Evolutionary conservation across 768 basidiomycete genomes (phyloP), one percentile per base, ranked within the genome.

Genomic region (Russula brevipes): DNA sequence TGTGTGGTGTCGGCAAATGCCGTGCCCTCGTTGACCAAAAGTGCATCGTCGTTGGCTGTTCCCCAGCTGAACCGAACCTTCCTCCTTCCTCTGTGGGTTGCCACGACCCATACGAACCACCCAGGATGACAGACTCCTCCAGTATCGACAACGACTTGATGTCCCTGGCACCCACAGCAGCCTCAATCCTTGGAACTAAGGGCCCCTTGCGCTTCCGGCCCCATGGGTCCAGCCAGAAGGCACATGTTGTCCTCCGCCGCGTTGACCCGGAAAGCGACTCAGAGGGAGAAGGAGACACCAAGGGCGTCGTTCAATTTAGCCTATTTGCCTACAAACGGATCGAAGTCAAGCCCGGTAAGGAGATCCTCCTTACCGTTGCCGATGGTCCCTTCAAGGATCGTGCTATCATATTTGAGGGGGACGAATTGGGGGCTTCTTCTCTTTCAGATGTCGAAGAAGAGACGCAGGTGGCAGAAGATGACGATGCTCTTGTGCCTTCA

Each of bases 311-410:
- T 44, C 82, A 80, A 71, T 89, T 86, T 70, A 82, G 79, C 70
- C 75, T 89, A 12, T 85, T 86, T 70, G 85, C 87, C 4, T 80
- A 81, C 68, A 89, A 89, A 76, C 76, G 83, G 64, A 84, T 89
- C 71, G 84, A 84, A 70, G 81, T 87, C 68, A 86, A 81, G 70
- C 83, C 86, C 12, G 87, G 87, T 61, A 86, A 86, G 73, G 85
- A 86, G 74, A 82, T 89, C 56, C 77, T 87, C 52, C 78, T 89
- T 58, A 79, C 85, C 6, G 76, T 88, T 33, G 79, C 76, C 35
- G 80, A 85, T 66, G 82, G 81, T 45, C 70, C 74, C 12, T 81
- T 82, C 73, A 79, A 81, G 61, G 85, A 86, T 61, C 79, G 77
- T 62, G 75, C 85, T 1, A 78, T 88, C 68, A 71, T 86, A 45